A percentile compares a stretch with the other conserved stretches of the same genome.
Evolutionary conservation across 2,329 filamentous ascomycete species (phyloP).

Genomic region (Xylaria sp.): DNA sequence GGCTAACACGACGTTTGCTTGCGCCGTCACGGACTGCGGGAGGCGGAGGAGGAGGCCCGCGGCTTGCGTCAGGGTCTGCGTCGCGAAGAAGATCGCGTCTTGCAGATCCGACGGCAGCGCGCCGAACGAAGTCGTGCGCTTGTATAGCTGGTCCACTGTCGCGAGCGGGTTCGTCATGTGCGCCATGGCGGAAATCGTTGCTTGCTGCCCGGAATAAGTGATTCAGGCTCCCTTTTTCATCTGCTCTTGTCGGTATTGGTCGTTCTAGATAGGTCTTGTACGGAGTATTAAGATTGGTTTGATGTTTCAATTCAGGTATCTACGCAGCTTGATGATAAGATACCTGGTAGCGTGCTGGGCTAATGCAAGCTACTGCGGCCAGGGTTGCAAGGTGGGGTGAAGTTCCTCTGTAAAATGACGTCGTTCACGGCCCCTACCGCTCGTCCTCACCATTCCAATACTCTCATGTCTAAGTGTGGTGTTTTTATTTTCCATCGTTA

Average conservation of each 20-base stretch:
- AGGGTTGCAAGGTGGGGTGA: not conserved
- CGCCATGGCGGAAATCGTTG: constrained; percentile 57
- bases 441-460: not conserved
- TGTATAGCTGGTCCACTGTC: constrained; percentile 75
- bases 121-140: constrained; percentile 63
- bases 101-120: constrained; percentile 75
- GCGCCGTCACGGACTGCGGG: constrained; percentile 85
- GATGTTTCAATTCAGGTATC: not conserved
- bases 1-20: constrained; percentile 83
- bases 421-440: not conserved
- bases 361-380: constrained; percentile 16
- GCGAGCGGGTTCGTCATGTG: constrained; percentile 78
- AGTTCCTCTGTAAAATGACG: constrained; percentile 17
- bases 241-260: not conserved
- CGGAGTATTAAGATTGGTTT: too few species aligned
- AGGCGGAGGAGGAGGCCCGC: constrained; percentile 84
- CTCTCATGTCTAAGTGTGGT: not conserved
- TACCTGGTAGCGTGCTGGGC: constrained; percentile 2
- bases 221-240: not conserved
- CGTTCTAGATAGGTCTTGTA: not conserved
- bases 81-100: constrained; percentile 76
- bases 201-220: not conserved
- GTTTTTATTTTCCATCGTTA: not conserved
- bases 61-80: constrained; percentile 79
- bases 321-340: constrained; percentile 27